Evolutionary conservation across 805 yeast species (phyloP).

Genomic region (Debaryomyces castellii): DNA sequence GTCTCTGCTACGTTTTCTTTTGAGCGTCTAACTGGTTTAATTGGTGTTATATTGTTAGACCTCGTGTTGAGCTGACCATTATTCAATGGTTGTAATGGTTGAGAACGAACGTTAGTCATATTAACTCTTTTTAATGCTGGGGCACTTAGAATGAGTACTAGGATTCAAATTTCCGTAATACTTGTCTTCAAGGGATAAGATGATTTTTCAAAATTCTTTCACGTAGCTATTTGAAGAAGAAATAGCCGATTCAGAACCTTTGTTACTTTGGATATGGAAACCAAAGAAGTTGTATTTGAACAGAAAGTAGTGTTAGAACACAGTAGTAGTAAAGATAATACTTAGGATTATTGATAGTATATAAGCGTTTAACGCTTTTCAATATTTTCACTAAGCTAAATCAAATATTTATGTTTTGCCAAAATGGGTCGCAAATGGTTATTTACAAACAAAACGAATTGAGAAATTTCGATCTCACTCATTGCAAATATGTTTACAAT

Average conservation of each 20-base stretch:
- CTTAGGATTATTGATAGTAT: neutral
- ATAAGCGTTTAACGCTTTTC: slow-evolving; percentile 1
- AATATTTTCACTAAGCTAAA: slow-evolving; percentile 7
- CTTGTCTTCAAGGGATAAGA: neutral
- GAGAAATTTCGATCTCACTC: slow-evolving; percentile 6
- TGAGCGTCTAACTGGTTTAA: slow-evolving; percentile 24
- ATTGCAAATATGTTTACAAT: slow-evolving; percentile 1
- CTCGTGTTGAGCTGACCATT: slow-evolving; percentile 51
- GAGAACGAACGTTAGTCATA: slow-evolving; percentile 34
- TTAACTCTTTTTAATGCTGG: neutral
- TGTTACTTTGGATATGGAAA: neutral
- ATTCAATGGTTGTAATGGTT: slow-evolving; percentile 56
- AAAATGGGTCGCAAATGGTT: slow-evolving; percentile 7
- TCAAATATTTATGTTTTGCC: slow-evolving; percentile 8
- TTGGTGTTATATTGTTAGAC: slow-evolving; percentile 33
- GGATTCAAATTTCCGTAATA: neutral
- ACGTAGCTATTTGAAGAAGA: neutral
- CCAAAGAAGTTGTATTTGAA: neutral
- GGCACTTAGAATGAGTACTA: neutral
- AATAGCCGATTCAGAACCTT: slow-evolving; percentile 1
- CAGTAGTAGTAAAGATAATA: neutral
- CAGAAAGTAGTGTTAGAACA: neutral
- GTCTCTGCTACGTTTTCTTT: slow-evolving; percentile 24
- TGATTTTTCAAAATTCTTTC: neutral
- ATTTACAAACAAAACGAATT: slow-evolving; percentile 12